A percentile compares a stretch with the other conserved stretches of the same genome.
These are phyloP conservation scores for Cryptosporidium ryanae DNA, from an alignment of 169 alveolate species.

Conservation along the genomic window DNA sequence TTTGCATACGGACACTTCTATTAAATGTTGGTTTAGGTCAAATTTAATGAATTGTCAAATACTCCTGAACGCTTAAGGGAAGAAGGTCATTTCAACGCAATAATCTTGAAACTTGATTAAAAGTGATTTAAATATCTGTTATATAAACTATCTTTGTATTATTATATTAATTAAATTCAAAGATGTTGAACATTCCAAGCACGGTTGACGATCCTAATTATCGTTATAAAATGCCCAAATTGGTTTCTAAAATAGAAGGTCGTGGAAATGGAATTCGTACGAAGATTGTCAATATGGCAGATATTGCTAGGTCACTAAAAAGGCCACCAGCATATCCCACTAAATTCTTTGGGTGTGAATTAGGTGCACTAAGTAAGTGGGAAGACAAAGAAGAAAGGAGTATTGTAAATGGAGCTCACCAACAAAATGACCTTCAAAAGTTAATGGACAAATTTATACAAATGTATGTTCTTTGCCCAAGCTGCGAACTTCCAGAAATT, in stretches of 20 bases:
- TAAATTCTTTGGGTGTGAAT: conserved; percentile 93
- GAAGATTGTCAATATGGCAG: conserved; percentile 96
- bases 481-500: conserved; percentile 98
- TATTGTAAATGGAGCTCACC: conserved; percentile 95
- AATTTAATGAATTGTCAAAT: conserved; percentile 50
- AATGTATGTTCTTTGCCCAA: conserved; percentile 96
- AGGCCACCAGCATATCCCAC: conserved; percentile 93
- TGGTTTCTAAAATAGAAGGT: conserved; percentile 93
- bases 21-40: conserved; percentile 29
- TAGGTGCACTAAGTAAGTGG: conserved; percentile 95
- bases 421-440: conserved; percentile 90
- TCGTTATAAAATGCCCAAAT: conserved; percentile 96
- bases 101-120: background rate
- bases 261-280: conserved; percentile 98
- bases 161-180: background rate
- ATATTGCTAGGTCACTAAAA: conserved; percentile 94
- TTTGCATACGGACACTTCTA: conserved; percentile 41
- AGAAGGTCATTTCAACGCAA: conserved; percentile 8
- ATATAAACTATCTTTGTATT: conserved; percentile 2
- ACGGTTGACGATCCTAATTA: conserved; percentile 95
- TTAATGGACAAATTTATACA: conserved; percentile 97
- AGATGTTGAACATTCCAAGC: conserved; percentile 92
- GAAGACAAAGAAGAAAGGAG: conserved; percentile 94
- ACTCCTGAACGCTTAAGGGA: conserved; percentile 15
- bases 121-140: background rate